Conservation (phyloP, 352 stramenopile genomes). For the Pythium aquatile region DNA sequence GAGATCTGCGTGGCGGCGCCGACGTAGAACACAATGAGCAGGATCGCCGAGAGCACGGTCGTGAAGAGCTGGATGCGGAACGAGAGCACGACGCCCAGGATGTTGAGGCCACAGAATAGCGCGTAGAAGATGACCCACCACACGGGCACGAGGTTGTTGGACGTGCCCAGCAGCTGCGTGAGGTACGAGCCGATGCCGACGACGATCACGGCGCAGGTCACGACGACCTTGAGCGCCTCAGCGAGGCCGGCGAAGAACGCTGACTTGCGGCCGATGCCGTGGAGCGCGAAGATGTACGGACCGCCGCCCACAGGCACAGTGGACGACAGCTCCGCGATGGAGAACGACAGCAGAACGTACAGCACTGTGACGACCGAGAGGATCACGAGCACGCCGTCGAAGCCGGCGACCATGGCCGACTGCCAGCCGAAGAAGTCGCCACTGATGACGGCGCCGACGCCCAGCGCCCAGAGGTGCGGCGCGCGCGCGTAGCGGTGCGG, state of each 20-base stretch:
- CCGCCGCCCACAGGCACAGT: constrained; percentile 57
- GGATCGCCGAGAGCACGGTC: constrained; percentile 43
- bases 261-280: constrained; percentile 46
- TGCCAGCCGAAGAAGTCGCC: constrained; percentile 80
- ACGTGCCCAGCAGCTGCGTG: constrained; percentile 46
- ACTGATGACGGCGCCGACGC: constrained; percentile 62
- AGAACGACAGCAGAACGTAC: constrained; percentile 71
- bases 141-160: constrained; percentile 35
- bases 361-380: constrained; percentile 58
- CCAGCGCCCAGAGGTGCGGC: constrained; percentile 66
- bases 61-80: constrained; percentile 63
- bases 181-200: constrained; percentile 62
- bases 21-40: constrained; percentile 65
- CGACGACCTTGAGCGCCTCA: constrained; percentile 65
- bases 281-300: constrained; percentile 66
- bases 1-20: constrained; percentile 45
- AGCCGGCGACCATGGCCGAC: constrained; percentile 55
- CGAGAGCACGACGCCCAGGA: constrained; percentile 52
- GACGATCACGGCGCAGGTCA: constrained; percentile 45
- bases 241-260: constrained; percentile 65
- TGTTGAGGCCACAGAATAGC: constrained; percentile 62
- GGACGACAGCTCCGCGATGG: constrained; percentile 67
- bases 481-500: constrained; percentile 55
- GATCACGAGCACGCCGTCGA: constrained; percentile 60
- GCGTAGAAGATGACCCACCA: constrained; percentile 61